Conservation (phyloP, 192 early-diverging fungal genomes). For the Linnemannia exigua region DNA sequence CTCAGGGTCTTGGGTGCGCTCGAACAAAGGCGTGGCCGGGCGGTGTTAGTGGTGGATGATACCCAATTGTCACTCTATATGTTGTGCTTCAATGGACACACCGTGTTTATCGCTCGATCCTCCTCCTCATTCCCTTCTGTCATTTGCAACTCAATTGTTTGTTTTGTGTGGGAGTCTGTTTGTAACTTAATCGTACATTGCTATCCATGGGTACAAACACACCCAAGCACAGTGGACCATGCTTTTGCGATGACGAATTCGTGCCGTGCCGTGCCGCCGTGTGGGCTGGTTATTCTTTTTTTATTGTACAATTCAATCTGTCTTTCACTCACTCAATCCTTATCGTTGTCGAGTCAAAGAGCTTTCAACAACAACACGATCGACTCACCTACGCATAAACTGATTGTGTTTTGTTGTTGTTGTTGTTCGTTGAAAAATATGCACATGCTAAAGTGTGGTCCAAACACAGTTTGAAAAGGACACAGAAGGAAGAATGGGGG, state of each 20-base stretch:
- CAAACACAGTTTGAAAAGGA: conserved; percentile 48
- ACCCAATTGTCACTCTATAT: neutral
- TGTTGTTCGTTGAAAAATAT: neutral
- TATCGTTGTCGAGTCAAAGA: too few species aligned
- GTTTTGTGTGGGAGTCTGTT: too few species aligned
- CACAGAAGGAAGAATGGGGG: neutral
- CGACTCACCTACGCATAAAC: neutral
- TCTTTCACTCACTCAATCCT: neutral
- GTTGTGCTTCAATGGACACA: conserved; percentile 4
- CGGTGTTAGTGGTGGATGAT: neutral
- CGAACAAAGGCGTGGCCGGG: neutral
- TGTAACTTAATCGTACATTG: neutral
- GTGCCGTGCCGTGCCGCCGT: neutral
- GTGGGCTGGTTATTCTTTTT: neutral
- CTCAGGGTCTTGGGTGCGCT: neutral
- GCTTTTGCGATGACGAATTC: neutral
- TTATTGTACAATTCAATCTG: neutral
- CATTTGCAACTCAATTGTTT: neutral
- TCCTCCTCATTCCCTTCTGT: neutral
- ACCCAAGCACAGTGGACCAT: too few species aligned
- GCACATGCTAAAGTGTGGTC: conserved; percentile 35
- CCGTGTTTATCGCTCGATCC: neutral
- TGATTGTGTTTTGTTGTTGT: neutral
- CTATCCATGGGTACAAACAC: neutral
- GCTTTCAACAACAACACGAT: too few species aligned